Percentiles rank a stretch among this genome's conserved stretches.
These are phyloP conservation scores for Calocera viscosa DNA, from an alignment of 768 basidiomycete genomes.

Conservation along the genomic window DNA sequence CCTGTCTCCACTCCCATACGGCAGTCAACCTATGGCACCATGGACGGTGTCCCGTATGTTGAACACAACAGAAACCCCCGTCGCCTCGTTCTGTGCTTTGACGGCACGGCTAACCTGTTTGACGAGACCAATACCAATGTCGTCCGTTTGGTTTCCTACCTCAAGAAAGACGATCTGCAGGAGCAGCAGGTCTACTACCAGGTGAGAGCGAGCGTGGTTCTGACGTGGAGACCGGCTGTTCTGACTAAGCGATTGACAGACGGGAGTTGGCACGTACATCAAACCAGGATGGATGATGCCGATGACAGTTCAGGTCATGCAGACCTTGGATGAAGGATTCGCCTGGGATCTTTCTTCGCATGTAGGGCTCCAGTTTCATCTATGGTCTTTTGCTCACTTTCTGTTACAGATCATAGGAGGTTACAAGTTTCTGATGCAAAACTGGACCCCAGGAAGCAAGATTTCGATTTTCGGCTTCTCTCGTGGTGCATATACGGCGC, in stretches of 20 bases:
- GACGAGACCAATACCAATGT: constrained; percentile 18
- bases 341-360: constrained; percentile 17
- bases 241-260: background rate
- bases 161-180: constrained; percentile 24
- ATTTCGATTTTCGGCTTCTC: constrained; percentile 29
- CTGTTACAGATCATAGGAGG: constrained; percentile 33
- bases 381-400: background rate
- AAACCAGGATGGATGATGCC: constrained; percentile 12
- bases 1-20: background rate
- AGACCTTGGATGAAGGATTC: constrained; percentile 13
- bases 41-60: constrained; percentile 5
- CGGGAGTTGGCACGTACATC: constrained; percentile 9
- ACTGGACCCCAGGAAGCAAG: constrained; percentile 45
- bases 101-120: constrained; percentile 16
- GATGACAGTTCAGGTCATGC: background rate
- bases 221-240: background rate
- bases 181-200: constrained; percentile 23
- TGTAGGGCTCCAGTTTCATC: constrained; percentile 3
- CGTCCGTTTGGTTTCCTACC: constrained; percentile 25
- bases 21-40: background rate
- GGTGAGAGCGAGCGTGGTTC: constrained; percentile 20
- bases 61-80: background rate
- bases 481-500: constrained; percentile 24
- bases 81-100: constrained; percentile 17
- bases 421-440: constrained; percentile 68